Base-by-base conservation (phyloP, 192 early-diverging fungal species). In the Polychytrium aggregatum region DNA sequence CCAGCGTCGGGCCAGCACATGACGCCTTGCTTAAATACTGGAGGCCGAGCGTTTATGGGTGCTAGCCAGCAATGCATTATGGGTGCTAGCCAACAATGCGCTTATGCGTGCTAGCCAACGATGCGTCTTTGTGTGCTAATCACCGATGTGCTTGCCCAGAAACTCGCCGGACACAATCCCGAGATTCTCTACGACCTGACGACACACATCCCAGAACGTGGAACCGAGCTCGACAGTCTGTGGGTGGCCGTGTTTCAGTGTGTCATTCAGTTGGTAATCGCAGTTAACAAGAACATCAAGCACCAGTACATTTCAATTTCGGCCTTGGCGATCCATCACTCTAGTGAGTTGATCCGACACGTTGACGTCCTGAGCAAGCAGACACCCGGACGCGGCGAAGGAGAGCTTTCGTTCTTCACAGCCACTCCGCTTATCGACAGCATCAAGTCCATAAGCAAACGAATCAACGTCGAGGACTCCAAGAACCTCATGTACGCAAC, bases 211-310 rank as follows among this genome's bases (percentile, higher is more conserved):
- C 68, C 66, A 10, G 45, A 45, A 11, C 29, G 51, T 24, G 66
- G 74, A 2, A 76, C 67, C 17, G 71, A 74, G 33, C 53, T 76
- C 20, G 74, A 76, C 47, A 48, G 30, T 24, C 50, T 68, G 0
- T 76, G 63, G 50, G 38, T 71, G 3, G 34, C 52, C 55, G 70
- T 76, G 4, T 76, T 63, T 44, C 63, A 67, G 46, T 58, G 56
- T 52, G 56, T 74, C 0, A 48, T 69, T 20, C 74, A 75, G 45
- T 47, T 76, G 17, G 55, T 71, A 0, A 65, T 75, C 27, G 64
- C 74, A 33, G 71, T 71, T 20, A 76, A 76, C 55, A 64, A 71
- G 41, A 76, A 74, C 56, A 64, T 60, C 21, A 76, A 76, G 43
- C 46, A 57, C 18, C 60, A 70, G 1, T 76, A 62, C 40, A 58